A percentile compares a stretch with the other conserved stretches of the same genome.
These are phyloP conservation scores for Solanum hybrid DNA, from an alignment of 305 asterid species.

Conservation along the genomic window DNA sequence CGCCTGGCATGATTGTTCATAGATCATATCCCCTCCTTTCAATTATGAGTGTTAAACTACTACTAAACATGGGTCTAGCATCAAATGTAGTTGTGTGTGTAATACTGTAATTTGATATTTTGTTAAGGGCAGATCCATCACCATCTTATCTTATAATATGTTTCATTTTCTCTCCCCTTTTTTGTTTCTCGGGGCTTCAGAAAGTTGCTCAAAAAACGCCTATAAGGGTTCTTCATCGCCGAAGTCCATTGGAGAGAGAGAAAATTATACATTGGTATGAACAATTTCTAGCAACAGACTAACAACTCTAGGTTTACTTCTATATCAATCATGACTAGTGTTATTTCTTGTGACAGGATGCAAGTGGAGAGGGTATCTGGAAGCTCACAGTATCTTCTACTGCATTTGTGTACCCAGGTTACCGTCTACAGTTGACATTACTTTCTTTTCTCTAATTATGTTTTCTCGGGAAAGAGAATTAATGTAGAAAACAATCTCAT, in stretches of 20 bases:
- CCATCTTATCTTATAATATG: not conserved
- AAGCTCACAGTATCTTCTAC: constrained; percentile 56
- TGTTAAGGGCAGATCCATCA: not conserved
- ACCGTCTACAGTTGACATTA: not conserved
- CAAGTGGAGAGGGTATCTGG: constrained; percentile 57
- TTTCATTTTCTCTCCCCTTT: constrained; percentile 15
- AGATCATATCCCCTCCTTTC: not conserved
- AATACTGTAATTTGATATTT: not conserved
- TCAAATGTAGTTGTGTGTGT: not conserved
- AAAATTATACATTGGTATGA: constrained; percentile 72
- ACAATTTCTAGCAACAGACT: constrained; percentile 5
- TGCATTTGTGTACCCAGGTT: constrained; percentile 96
- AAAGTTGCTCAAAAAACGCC: constrained; percentile 82
- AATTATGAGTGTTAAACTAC: not conserved
- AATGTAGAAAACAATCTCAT: no score
- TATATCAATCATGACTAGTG: constrained; percentile 4
- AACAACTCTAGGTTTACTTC: not conserved
- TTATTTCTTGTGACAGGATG: constrained; percentile 51
- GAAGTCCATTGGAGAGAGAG: constrained; percentile 87
- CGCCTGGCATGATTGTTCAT: not conserved
- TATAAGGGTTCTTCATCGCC: constrained; percentile 89
- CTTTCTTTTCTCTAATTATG: not conserved
- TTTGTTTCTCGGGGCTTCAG: constrained; percentile 24
- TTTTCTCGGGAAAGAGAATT: not conserved
- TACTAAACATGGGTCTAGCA: not conserved